Percentiles rank a stretch among this genome's conserved stretches.
Evolutionary conservation across 441 rosid genomes (phyloP).

Genomic region (Erysimum cheiri): DNA sequence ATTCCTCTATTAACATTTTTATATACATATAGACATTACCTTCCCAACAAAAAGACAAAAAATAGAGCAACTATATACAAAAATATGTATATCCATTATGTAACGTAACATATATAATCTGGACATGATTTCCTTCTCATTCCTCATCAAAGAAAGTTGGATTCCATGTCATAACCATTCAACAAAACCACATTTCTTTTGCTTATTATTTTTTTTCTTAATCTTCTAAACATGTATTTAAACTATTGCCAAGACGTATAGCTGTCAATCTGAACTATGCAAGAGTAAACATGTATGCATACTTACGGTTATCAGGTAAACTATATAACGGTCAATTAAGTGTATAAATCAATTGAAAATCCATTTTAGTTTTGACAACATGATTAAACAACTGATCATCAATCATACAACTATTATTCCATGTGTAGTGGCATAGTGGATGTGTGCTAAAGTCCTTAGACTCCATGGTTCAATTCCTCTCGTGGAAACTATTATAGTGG

Average conservation of each 20-base stretch:
- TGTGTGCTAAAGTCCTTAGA: constrained; percentile 20
- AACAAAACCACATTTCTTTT: constrained; percentile 43
- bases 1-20: constrained; percentile 16
- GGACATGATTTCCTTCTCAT: constrained; percentile 57
- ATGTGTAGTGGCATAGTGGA: constrained; percentile 25
- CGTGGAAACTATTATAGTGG: constrained; percentile 23
- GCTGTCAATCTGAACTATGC: constrained; percentile 1
- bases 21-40: constrained; percentile 16
- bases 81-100: constrained; percentile 21
- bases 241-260: background rate
- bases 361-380: background rate
- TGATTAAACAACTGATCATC: background rate
- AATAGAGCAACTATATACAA: constrained; percentile 4
- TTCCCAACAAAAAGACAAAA: constrained; percentile 27
- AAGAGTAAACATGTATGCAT: constrained; percentile 13
- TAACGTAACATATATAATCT: constrained; percentile 33
- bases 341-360: constrained; percentile 3
- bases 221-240: constrained; percentile 9
- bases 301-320: background rate
- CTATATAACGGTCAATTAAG: constrained; percentile 2
- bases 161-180: constrained; percentile 63
- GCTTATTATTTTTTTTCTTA: constrained; percentile 14
- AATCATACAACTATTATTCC: background rate
- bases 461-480: constrained; percentile 8
- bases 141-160: constrained; percentile 61